Conservation (phyloP, 768 basidiomycete species). For the Tephrocybe sp. region DNA sequence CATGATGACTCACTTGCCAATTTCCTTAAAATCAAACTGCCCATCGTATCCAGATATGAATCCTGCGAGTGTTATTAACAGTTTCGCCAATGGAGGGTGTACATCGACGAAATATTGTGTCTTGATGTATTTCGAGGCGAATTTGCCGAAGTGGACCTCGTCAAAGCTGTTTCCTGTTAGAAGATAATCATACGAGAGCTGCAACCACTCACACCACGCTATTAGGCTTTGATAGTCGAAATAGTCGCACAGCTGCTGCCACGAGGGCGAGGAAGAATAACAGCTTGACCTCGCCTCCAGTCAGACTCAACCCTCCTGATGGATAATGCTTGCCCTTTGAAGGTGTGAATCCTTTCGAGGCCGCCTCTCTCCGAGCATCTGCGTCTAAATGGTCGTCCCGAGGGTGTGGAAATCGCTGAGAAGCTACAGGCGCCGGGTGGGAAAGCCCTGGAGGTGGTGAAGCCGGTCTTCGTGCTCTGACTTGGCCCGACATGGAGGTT, state of each 20-base stretch:
- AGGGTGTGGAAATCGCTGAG: constrained; percentile 62
- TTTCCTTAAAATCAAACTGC: constrained; percentile 95
- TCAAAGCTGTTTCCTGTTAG: constrained; percentile 65
- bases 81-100: constrained; percentile 94
- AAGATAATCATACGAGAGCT: not conserved
- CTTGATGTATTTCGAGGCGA: constrained; percentile 92
- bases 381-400: constrained; percentile 70
- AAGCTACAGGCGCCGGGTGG: constrained; percentile 31
- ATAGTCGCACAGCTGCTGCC: constrained; percentile 80
- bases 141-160: constrained; percentile 98
- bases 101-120: constrained; percentile 92
- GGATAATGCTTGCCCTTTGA: constrained; percentile 43
- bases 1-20: constrained; percentile 75
- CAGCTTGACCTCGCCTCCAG: constrained; percentile 75
- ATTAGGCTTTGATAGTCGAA: constrained; percentile 78
- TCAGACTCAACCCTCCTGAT: constrained; percentile 62
- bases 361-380: constrained; percentile 67
- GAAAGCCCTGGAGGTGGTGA: constrained; percentile 57
- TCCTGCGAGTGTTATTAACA: constrained; percentile 89
- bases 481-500: constrained; percentile 41
- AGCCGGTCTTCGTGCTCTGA: constrained; percentile 66
- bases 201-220: constrained; percentile 81
- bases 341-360: constrained; percentile 60
- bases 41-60: constrained; percentile 89
- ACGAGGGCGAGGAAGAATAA: constrained; percentile 63